These are phyloP conservation scores for Diophrys appendiculata DNA, from an alignment of 73 alveolate species.

Conservation along the genomic window DNA sequence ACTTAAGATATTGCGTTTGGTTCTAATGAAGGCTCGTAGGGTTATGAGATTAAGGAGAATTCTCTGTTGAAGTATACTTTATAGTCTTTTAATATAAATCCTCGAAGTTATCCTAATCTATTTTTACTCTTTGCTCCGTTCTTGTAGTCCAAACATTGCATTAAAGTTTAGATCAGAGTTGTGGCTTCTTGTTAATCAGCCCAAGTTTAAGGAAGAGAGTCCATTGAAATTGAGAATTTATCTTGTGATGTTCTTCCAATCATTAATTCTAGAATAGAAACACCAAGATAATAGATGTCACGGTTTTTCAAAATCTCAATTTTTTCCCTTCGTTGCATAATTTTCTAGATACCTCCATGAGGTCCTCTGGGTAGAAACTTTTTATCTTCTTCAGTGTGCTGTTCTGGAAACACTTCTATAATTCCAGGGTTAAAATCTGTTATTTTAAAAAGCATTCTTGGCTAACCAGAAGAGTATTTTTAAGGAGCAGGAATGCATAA, in stretches of 20 bases:
- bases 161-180: slow-evolving; percentile 53
- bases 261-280: slow-evolving; percentile 58
- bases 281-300: slow-evolving; percentile 64
- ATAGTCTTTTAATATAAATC: not conserved
- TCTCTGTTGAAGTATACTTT: not conserved
- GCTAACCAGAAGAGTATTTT: slow-evolving; percentile 16
- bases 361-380: slow-evolving; percentile 40
- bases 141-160: slow-evolving; percentile 48
- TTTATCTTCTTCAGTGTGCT: slow-evolving; percentile 42
- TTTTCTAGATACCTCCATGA: slow-evolving; percentile 46
- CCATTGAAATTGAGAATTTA: slow-evolving; percentile 49
- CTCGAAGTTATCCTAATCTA: not conserved
- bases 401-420: slow-evolving; percentile 21
- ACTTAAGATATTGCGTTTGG: not conserved
- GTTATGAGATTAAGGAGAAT: not conserved
- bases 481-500: too few species aligned
- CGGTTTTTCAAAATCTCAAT: slow-evolving; percentile 51
- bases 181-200: slow-evolving; percentile 62
- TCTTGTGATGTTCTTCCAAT: slow-evolving; percentile 51
- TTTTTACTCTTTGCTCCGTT: not conserved
- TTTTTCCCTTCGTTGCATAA: slow-evolving; percentile 28
- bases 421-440: slow-evolving; percentile 44
- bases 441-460: slow-evolving; percentile 35
- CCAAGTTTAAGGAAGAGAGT: slow-evolving; percentile 62
- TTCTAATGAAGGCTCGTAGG: not conserved